Evolutionary conservation across 306 rosid genomes (phyloP), one percentile per base, ranked within the genome.

Genomic region (Sophora flavescens): DNA sequence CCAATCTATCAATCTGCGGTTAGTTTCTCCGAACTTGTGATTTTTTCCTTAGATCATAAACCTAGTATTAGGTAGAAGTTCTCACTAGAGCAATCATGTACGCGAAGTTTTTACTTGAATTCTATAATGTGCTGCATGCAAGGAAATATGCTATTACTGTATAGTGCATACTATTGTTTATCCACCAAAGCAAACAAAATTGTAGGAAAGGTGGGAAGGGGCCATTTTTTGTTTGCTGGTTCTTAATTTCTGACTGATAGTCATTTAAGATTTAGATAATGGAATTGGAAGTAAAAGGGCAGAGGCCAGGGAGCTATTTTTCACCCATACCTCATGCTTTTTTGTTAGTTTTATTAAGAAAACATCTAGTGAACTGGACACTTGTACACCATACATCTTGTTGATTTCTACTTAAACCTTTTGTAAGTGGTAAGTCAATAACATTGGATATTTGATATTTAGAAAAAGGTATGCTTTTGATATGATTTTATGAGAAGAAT

Each of bases 1-100:
- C 72, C 77, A 38, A 79, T 63, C 57, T 67, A 57, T 76, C 87
- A 80, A 63, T 84, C 96, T 62, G 82, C 52, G 83, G 97, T 93
- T 72, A 83, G 91, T 85, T 71, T 78, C 81, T 73, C 52, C 70
- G 60, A 75, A 42, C 72, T 70, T 66, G 17, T 54, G 74, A 70
- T 63, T 9, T 54, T 80, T 28, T 54, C 74, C 68, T 17, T 16
- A 35, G 13, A 47, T 74, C 53, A 59, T 48, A 12, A 45, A 62
- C 15, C 28, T 33, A 53, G 47, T 10, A 47, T 68, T 47, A 17
- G 33, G 68, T 42, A 8, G 54, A 42, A 33, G 65, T 42, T 58
- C 62, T 65, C 72, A 28, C 41, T 67, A 35, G 47, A 45, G 8
- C 70, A 76, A 68, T 74, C 58, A 64, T 44, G 50, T n/a, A 52